Base-by-base conservation (phyloP, 1,284 basidiomycete genomes). In the Puccinia polysora region DNA sequence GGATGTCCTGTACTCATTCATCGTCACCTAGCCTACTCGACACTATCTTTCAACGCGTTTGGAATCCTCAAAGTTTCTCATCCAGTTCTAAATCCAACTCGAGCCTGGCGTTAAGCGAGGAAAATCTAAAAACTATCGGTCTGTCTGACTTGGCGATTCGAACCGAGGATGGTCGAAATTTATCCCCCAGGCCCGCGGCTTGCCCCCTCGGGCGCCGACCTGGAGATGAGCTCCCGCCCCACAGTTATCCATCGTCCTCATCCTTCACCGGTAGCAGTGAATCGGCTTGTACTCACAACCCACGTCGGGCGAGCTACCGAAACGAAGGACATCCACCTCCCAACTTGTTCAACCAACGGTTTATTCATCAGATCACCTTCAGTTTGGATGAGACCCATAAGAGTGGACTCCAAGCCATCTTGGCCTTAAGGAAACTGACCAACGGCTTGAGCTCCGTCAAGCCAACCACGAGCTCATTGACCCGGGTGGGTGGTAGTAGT, bases 311-410 rank as follows among this genome's bases (percentile, higher is more conserved):
- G 12, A 15, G 43, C 32, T 28, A 40, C 20, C n/a, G 20, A 10
- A 28, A 43, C 8, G 25, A 25, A 28, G 59, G 40, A 8, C 32
- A 47, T 10, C 40, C 14, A 62, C 6, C n/a, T 2, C 23, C 40
- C 4, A 12, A 40, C 36, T 45, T 8, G 40, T 62, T 62, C 43
- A 47, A 28, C 23, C 40, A 40, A 47, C 38, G 40, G n/a, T 62
- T 62, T 25, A 62, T 62, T 25, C 59, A 47, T 62, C 59, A 62
- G 28, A 43, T 62, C 1, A 62, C 59, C 1, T 62, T 62, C 59
- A 62, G 59, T 43, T 62, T 62, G n/a, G 59, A 62, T 28, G 59
- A 62, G 59, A 47, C 38, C 20, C 59, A 62, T 18, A 62, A 62
- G 59, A 62, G 59, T 23, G 59, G 59, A 7, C 28, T 47, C 1